A percentile compares a stretch with the other conserved stretches of the same genome.
Conservation (phyloP, 2,329 filamentous ascomycete species). For the Endocalyx cinctus region DNA sequence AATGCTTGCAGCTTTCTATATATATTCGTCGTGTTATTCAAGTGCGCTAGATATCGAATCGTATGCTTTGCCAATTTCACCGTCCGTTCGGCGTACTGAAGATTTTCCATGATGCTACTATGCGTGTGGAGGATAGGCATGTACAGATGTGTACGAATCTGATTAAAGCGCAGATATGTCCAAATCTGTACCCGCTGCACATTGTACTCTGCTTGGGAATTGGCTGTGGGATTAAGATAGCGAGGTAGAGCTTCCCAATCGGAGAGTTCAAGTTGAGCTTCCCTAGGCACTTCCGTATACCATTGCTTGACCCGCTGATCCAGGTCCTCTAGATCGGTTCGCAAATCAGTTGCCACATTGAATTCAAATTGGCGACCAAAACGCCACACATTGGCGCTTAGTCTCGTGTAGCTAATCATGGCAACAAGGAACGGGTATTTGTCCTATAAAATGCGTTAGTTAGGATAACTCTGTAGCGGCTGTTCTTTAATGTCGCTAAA, state of each 20-base stretch:
- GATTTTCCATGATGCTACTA: slow-evolving; percentile 74
- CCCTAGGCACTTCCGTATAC: slow-evolving; percentile 70
- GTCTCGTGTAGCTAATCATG: slow-evolving; percentile 80
- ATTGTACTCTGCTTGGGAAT: slow-evolving; percentile 53
- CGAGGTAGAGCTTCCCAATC: slow-evolving; percentile 46
- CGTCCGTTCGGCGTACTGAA: slow-evolving; percentile 66
- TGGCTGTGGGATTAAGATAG: slow-evolving; percentile 26
- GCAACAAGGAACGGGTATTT: slow-evolving; percentile 68
- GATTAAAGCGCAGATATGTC: slow-evolving; percentile 81
- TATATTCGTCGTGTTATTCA: slow-evolving; percentile 68
- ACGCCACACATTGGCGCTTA: slow-evolving; percentile 83
- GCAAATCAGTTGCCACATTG: slow-evolving; percentile 57
- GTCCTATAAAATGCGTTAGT: slow-evolving; percentile 32
- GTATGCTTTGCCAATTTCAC: slow-evolving; percentile 75
- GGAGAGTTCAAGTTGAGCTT: slow-evolving; percentile 46
- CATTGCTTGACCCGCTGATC: slow-evolving; percentile 83
- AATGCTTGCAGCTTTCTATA: slow-evolving; percentile 70
- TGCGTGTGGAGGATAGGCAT: slow-evolving; percentile 82
- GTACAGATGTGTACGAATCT: slow-evolving; percentile 85
- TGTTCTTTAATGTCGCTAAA: too few relatives aligned
- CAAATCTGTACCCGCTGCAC: slow-evolving; percentile 73
- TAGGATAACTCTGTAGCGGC: slow-evolving; percentile 8
- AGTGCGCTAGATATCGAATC: slow-evolving; percentile 63
- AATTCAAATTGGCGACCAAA: slow-evolving; percentile 67
- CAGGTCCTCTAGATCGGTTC: slow-evolving; percentile 70